A percentile compares a stretch with the other conserved stretches of the same genome.
Evolutionary conservation across 495 filamentous ascomycete genomes (phyloP).

Genomic region (Pseudomonodictys pantanalensis): DNA sequence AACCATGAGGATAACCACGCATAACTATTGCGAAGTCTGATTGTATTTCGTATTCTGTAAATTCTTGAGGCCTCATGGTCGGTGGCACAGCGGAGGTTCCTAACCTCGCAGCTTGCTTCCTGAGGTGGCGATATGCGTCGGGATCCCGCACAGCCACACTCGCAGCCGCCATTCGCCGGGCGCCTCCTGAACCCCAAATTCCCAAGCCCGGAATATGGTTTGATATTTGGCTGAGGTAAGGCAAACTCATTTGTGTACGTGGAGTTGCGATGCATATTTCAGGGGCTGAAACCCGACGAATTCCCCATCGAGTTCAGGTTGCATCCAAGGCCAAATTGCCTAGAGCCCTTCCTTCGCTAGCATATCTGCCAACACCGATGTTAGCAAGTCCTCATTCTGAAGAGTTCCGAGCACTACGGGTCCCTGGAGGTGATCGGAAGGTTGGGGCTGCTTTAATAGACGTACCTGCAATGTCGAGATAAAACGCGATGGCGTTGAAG

Average conservation of each 20-base stretch:
- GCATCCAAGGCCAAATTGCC: slow-evolving; percentile 5
- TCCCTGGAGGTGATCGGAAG: too few species aligned
- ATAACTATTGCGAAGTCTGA: too few species aligned
- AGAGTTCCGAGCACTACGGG: too few species aligned
- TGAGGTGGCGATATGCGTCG: neutral
- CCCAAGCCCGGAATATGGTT: neutral
- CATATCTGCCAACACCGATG: slow-evolving; percentile 56
- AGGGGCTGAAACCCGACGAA: neutral
- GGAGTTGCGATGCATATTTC: neutral
- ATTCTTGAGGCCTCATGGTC: too few species aligned
- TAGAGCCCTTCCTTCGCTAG: slow-evolving; percentile 68
- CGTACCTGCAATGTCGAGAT: slow-evolving; percentile 79
- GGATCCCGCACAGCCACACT: slow-evolving; percentile 18
- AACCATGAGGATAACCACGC: too few species aligned
- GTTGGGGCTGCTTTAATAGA: too few species aligned
- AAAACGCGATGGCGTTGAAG: slow-evolving; percentile 95
- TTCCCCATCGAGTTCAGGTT: neutral
- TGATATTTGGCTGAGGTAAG: neutral
- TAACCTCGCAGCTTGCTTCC: neutral
- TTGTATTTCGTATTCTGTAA: too few species aligned
- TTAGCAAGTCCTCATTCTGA: too few species aligned
- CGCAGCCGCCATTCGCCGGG: slow-evolving; percentile 11
- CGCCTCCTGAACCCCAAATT: neutral
- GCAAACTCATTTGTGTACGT: neutral
- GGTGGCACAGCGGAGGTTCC: too few species aligned